A percentile compares a stretch with the other conserved stretches of the same genome.
Conservation (phyloP, 2,329 filamentous ascomycete species). For the Aulographum hederae region DNA sequence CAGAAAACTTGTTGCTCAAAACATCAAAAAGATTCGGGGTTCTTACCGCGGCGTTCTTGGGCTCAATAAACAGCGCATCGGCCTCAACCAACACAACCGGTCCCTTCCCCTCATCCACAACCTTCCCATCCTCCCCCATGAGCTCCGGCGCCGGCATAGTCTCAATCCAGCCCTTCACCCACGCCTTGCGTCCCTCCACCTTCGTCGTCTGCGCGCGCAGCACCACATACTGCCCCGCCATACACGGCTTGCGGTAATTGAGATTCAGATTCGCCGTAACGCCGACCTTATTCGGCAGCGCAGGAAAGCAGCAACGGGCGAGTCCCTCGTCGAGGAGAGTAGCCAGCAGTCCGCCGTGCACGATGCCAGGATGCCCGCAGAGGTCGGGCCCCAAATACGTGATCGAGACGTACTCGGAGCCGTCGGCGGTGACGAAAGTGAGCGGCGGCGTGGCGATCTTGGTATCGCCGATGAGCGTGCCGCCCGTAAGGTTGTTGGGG, state of each 20-base stretch:
- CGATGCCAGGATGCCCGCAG: constrained; percentile 77
- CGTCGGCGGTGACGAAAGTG: constrained; percentile 45
- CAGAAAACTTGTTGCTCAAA: neutral
- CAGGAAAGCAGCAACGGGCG: constrained; percentile 72
- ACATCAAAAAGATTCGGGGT: neutral
- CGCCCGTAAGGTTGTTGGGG: constrained; percentile 61
- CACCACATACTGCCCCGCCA: constrained; percentile 58
- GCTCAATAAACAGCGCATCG: constrained; percentile 74
- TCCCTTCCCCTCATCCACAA: constrained; percentile 48
- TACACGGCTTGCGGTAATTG: constrained; percentile 68
- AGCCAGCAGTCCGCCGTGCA: constrained; percentile 83
- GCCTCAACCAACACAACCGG: constrained; percentile 43
- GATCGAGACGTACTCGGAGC: constrained; percentile 43
- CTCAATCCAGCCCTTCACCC: constrained; percentile 79
- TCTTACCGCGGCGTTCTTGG: constrained; percentile 60
- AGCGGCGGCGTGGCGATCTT: constrained; percentile 69
- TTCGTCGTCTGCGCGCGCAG: constrained; percentile 63
- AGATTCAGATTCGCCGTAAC: constrained; percentile 72
- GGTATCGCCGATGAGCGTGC: constrained; percentile 55
- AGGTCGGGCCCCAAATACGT: constrained; percentile 62
- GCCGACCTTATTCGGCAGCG: constrained; percentile 68
- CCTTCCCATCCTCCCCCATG: constrained; percentile 40
- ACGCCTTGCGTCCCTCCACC: constrained; percentile 85
- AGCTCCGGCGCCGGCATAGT: constrained; percentile 37
- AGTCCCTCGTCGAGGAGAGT: constrained; percentile 84